A percentile compares a stretch with the other conserved stretches of the same genome.
Evolutionary conservation across 495 filamentous ascomycete species (phyloP).

Genomic region (Massariosphaeria phaeospora): DNA sequence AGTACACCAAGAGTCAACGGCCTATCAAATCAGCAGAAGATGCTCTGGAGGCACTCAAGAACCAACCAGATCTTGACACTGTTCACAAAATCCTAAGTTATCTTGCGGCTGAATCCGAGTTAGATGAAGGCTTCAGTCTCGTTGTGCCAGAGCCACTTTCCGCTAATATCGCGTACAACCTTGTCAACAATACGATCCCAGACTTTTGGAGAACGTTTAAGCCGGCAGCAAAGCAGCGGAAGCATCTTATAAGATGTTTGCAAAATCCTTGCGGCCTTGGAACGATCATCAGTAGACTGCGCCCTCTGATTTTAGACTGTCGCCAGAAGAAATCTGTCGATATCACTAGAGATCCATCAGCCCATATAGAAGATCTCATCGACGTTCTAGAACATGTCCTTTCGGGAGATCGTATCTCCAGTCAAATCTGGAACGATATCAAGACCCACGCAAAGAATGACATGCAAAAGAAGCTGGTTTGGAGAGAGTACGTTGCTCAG

Average conservation of each 20-base stretch:
- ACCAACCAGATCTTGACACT: slow-evolving; percentile 57
- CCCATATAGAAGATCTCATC: slow-evolving; percentile 45
- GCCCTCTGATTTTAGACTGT: slow-evolving; percentile 47
- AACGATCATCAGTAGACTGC: slow-evolving; percentile 59
- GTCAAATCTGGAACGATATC: slow-evolving; percentile 51
- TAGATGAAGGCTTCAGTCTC: slow-evolving; percentile 51
- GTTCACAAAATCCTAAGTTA: slow-evolving; percentile 51
- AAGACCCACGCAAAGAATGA: slow-evolving; percentile 35
- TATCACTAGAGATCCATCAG: slow-evolving; percentile 38
- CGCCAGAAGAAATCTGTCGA: slow-evolving; percentile 35
- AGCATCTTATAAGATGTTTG: slow-evolving; percentile 60
- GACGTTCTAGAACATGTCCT: slow-evolving; percentile 54
- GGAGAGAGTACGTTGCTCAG: slow-evolving; percentile 63
- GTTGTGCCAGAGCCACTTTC: slow-evolving; percentile 57
- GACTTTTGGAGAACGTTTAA: slow-evolving; percentile 63
- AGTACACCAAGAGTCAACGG: too few relatives aligned
- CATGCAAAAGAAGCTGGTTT: slow-evolving; percentile 49
- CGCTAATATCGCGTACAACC: slow-evolving; percentile 63
- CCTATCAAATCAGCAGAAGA: slow-evolving; percentile 48
- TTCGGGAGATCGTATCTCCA: slow-evolving; percentile 49
- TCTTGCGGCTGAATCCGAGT: slow-evolving; percentile 43
- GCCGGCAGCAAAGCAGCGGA: slow-evolving; percentile 28
- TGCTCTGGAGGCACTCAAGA: slow-evolving; percentile 58
- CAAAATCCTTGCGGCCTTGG: slow-evolving; percentile 68
- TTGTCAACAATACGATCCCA: slow-evolving; percentile 66